These are phyloP conservation scores for Leucosporidium creatinivorum DNA, from an alignment of 768 basidiomycete species.

Conservation along the genomic window DNA sequence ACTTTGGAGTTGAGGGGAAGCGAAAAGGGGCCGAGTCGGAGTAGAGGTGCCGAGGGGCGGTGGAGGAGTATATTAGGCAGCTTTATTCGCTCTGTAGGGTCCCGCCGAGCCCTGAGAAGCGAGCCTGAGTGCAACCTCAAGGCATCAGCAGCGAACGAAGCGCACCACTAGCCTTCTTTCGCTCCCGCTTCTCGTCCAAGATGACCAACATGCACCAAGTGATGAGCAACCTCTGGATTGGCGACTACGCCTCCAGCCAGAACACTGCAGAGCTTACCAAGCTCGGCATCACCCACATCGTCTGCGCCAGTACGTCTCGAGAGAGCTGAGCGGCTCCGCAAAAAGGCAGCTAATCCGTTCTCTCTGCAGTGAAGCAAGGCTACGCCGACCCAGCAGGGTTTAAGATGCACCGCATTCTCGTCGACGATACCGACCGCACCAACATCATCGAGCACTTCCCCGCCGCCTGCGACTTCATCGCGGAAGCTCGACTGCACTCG, in stretches of 20 bases:
- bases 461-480: conserved; percentile 27
- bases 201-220: conserved; percentile 22
- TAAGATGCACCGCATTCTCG: conserved; percentile 28
- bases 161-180: no score
- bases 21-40: no score
- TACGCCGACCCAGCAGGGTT: conserved; percentile 20
- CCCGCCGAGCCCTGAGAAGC: no score
- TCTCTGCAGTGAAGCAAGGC: conserved; percentile 33
- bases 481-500: neutral
- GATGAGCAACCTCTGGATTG: conserved; percentile 27
- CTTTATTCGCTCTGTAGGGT: no score
- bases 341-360: neutral
- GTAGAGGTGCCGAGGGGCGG: no score
- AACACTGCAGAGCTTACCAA: conserved; percentile 13
- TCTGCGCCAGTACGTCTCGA: conserved; percentile 30
- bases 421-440: conserved; percentile 35
- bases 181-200: neutral
- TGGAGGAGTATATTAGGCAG: no score
- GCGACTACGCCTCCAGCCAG: conserved; percentile 24
- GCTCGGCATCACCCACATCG: conserved; percentile 25
- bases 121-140: no score
- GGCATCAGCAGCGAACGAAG: no score
- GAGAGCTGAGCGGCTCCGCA: neutral
- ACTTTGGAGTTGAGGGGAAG: no score
- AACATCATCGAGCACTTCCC: conserved; percentile 34